Evolutionary conservation across 2,329 filamentous ascomycete species (phyloP).

Genomic region (Fusarium newnesense): DNA sequence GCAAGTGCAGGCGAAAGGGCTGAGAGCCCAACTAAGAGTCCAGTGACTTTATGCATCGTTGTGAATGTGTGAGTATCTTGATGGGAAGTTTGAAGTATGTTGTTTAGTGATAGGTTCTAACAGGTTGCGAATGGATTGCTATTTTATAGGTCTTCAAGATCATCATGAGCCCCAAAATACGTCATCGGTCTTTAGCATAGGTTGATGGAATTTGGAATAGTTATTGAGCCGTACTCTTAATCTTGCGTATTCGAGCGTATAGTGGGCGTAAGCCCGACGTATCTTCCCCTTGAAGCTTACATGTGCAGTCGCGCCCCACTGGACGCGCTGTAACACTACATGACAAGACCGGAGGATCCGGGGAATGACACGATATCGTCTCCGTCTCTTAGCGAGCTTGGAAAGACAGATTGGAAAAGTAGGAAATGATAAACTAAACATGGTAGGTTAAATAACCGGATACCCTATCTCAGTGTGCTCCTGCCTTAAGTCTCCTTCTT

Average conservation of each 20-base stretch:
- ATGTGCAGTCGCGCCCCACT: neutral
- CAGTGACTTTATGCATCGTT: rapidly evolving
- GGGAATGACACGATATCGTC: rapidly evolving
- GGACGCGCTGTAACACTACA: neutral
- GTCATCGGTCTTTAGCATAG: rapidly evolving
- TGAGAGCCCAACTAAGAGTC: rapidly evolving
- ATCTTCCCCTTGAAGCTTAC: too few species aligned
- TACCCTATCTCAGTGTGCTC: rapidly evolving
- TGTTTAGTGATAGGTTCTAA: rapidly evolving
- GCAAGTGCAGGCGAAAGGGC: rapidly evolving
- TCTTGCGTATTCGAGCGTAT: neutral
- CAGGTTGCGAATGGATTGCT: rapidly evolving
- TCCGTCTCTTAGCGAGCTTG: rapidly evolving
- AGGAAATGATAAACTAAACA: rapidly evolving
- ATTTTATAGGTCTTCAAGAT: neutral
- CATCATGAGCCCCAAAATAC: rapidly evolving
- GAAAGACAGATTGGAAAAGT: rapidly evolving
- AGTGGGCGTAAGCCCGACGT: neutral
- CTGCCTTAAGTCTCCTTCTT: neutral
- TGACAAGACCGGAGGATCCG: neutral
- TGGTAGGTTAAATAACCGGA: rapidly evolving
- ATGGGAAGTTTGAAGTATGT: rapidly evolving
- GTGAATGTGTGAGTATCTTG: rapidly evolving
- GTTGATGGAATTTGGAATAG: neutral
- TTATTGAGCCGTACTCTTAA: rapidly evolving